phyloP scores from a whole-genome alignment of 768 basidiomycete genomes.

The Suillus fuscotomentosus region DNA sequence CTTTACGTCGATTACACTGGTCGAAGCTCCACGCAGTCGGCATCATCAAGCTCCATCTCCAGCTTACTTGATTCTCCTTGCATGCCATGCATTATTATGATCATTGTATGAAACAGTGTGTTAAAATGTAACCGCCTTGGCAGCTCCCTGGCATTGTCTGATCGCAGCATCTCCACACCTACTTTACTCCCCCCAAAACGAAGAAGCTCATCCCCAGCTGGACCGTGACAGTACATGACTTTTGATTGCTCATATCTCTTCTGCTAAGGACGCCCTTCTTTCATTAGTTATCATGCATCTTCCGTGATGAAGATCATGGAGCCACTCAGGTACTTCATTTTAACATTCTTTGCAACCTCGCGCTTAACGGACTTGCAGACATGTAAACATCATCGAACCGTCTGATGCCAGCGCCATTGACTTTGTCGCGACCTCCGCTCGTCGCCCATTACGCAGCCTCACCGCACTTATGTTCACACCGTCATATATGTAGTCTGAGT shows the following conservation, averaged over 20 bases:
- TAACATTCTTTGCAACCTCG: no score
- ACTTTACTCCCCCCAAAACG: conserved; percentile 32
- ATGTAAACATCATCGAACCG: no score
- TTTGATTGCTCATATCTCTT: neutral
- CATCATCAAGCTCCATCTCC: conserved; percentile 28
- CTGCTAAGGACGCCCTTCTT: neutral
- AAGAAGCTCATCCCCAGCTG: conserved; percentile 32
- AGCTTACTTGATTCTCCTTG: conserved; percentile 28
- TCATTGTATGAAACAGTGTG: conserved; percentile 1
- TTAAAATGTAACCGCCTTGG: conserved; percentile 14
- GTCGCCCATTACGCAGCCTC: no score
- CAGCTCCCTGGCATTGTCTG: conserved; percentile 30
- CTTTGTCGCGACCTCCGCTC: no score
- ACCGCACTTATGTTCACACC: no score
- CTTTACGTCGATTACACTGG: conserved; percentile 37
- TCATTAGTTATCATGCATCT: conserved; percentile 7
- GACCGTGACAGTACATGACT: conserved; percentile 23
- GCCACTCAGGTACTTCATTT: conserved; percentile 26
- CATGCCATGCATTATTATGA: conserved; percentile 28
- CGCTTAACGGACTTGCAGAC: no score
- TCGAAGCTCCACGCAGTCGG: conserved; percentile 30
- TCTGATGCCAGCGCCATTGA: conserved; percentile 93
- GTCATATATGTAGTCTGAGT: no score
- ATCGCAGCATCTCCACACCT: conserved; percentile 25
- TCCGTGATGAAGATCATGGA: conserved; percentile 20